Evolutionary conservation across 495 filamentous ascomycete species (phyloP).

Genomic region (Aspergillus panamensis): DNA sequence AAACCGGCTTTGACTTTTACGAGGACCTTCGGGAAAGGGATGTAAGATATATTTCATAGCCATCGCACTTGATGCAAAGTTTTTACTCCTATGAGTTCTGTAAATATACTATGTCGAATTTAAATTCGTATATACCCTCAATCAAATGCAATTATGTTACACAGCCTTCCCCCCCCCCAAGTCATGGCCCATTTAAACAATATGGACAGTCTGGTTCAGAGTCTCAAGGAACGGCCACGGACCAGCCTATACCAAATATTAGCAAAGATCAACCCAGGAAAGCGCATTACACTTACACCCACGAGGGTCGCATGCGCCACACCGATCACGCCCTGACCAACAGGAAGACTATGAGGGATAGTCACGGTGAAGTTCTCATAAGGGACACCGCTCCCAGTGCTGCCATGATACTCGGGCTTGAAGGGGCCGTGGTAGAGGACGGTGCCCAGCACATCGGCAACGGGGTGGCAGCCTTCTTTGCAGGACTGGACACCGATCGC

Average conservation of each 20-base stretch:
- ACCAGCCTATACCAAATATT: slow-evolving; percentile 17
- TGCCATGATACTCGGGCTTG: slow-evolving; percentile 32
- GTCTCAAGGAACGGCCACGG: slow-evolving; percentile 19
- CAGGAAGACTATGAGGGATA: slow-evolving; percentile 19
- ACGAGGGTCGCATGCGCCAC: slow-evolving; percentile 36
- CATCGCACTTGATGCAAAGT: too few species aligned
- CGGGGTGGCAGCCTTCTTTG: slow-evolving; percentile 14
- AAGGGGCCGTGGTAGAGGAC: slow-evolving; percentile 34
- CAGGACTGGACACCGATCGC: slow-evolving; percentile 37
- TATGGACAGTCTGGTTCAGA: slow-evolving; percentile 20
- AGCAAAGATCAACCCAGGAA: neutral
- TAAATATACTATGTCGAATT: too few species aligned
- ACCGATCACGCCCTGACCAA: slow-evolving; percentile 28
- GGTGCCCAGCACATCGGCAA: slow-evolving; percentile 26
- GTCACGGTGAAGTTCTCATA: slow-evolving; percentile 42
- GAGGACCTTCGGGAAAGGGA: neutral
- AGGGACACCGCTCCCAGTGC: slow-evolving; percentile 12
- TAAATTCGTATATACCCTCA: neutral
- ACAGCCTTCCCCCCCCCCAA: neutral
- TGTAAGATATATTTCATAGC: too few species aligned
- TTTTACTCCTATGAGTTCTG: too few species aligned
- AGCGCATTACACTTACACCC: slow-evolving; percentile 30
- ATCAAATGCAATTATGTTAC: neutral
- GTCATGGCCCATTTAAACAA: slow-evolving; percentile 7
- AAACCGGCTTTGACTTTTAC: neutral